These are phyloP conservation scores for Diaporthe nobilis DNA, from an alignment of 2,329 filamentous ascomycete genomes.

Conservation along the genomic window DNA sequence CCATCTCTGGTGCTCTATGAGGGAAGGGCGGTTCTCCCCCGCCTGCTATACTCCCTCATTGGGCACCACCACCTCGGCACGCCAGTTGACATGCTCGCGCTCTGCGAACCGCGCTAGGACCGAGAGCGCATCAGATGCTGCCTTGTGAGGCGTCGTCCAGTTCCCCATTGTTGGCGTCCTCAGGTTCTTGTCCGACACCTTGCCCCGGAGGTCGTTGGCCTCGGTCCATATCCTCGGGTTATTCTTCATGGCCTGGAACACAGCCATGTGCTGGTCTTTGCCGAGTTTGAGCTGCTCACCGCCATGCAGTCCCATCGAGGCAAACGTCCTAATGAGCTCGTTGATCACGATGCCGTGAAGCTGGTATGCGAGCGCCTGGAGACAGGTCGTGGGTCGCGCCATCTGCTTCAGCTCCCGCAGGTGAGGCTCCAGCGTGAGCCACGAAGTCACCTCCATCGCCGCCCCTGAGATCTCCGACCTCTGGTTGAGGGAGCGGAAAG, in stretches of 20 bases:
- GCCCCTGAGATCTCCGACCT: slow-evolving; percentile 60
- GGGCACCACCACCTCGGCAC: slow-evolving; percentile 52
- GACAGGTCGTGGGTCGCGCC: slow-evolving; percentile 50
- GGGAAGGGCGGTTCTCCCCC: neutral
- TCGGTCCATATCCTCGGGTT: slow-evolving; percentile 51
- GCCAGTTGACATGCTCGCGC: slow-evolving; percentile 62
- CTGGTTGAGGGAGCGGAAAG: slow-evolving; percentile 65
- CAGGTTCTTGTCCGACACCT: slow-evolving; percentile 49
- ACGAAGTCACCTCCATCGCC: slow-evolving; percentile 56
- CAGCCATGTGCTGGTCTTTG: slow-evolving; percentile 47
- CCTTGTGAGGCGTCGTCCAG: slow-evolving; percentile 62
- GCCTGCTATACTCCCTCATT: slow-evolving; percentile 13
- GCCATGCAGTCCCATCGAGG: slow-evolving; percentile 46
- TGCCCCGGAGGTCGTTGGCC: slow-evolving; percentile 47
- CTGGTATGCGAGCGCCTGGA: slow-evolving; percentile 59
- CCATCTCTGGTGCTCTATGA: neutral
- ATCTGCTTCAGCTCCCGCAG: slow-evolving; percentile 58
- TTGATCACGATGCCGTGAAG: slow-evolving; percentile 62
- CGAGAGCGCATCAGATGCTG: slow-evolving; percentile 55
- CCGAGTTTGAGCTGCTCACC: slow-evolving; percentile 41
- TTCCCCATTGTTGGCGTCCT: slow-evolving; percentile 52
- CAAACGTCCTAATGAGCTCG: slow-evolving; percentile 58
- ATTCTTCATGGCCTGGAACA: slow-evolving; percentile 46
- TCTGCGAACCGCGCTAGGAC: slow-evolving; percentile 61
- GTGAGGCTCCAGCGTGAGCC: slow-evolving; percentile 62